These are phyloP conservation scores for Clavulina sp. DNA, from an alignment of 768 basidiomycete genomes.

Conservation along the genomic window DNA sequence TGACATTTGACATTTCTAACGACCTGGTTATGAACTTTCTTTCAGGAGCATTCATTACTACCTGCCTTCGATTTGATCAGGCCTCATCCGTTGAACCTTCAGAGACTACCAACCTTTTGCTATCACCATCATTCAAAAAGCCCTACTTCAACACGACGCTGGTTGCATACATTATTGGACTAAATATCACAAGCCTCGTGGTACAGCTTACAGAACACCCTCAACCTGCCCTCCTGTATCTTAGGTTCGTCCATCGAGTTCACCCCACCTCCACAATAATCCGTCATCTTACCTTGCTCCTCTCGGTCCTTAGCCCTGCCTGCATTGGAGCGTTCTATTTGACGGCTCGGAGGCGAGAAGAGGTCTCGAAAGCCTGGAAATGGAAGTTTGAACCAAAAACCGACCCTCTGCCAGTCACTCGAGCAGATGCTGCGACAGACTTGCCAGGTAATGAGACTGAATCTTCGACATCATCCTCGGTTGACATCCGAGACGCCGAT, in stretches of 20 bases:
- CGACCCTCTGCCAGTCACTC: no score
- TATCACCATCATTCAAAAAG: slow-evolving; percentile 30
- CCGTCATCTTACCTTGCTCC: not conserved
- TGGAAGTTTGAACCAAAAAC: no score
- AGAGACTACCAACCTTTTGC: slow-evolving; percentile 18
- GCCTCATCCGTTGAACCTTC: slow-evolving; percentile 58
- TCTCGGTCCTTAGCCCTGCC: slow-evolving; percentile 28
- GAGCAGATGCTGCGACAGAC: no score
- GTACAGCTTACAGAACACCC: slow-evolving; percentile 65
- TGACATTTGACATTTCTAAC: not conserved
- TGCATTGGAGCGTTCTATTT: slow-evolving; percentile 54
- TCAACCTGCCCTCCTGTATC: slow-evolving; percentile 85
- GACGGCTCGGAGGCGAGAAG: slow-evolving; percentile 44
- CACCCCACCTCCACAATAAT: slow-evolving; percentile 3
- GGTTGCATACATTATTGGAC: slow-evolving; percentile 53
- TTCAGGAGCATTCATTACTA: slow-evolving; percentile 76
- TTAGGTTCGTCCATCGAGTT: slow-evolving; percentile 35
- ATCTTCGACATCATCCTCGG: no score
- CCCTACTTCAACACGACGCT: slow-evolving; percentile 63
- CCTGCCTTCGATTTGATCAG: no score
- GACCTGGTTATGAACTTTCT: slow-evolving; percentile 20
- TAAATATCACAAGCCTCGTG: slow-evolving; percentile 59
- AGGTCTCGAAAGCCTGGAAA: slow-evolving; percentile 48
- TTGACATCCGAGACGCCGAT: no score
- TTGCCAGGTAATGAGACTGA: no score